These are phyloP conservation scores for Thymus mandschuricus DNA, from an alignment of 257 asterid species.

Conservation along the genomic window DNA sequence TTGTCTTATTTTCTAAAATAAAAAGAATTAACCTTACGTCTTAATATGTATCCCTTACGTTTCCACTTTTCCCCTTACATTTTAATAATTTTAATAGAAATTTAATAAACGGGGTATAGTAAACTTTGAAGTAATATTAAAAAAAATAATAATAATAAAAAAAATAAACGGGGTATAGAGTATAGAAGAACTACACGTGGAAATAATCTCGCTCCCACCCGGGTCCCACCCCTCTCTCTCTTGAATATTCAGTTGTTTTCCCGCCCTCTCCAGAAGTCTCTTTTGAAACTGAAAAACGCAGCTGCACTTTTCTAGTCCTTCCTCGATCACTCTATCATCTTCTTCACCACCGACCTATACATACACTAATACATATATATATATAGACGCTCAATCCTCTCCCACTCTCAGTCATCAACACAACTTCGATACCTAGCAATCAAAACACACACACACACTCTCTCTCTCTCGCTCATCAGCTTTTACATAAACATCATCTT, in stretches of 20 bases:
- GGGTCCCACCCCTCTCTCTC: not conserved
- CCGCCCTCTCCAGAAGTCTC: slow-evolving; percentile 52
- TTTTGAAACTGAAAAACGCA: not conserved
- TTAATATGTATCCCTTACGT: too few relatives aligned
- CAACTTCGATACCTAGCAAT: not conserved
- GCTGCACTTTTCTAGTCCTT: slow-evolving; percentile 5
- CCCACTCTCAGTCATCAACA: too few relatives aligned
- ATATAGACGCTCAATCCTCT: not conserved
- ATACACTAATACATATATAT: not conserved
- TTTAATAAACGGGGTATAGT: too few relatives aligned
- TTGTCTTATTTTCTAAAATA: too few relatives aligned
- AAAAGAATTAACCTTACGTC: too few relatives aligned
- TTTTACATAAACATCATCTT: not conserved
- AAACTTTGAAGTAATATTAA: too few relatives aligned
- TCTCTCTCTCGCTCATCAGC: not conserved
- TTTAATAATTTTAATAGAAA: too few relatives aligned
- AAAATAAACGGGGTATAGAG: too few relatives aligned
- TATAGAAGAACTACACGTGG: too few relatives aligned
- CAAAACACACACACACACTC: not conserved
- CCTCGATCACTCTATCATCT: slow-evolving; percentile 31
- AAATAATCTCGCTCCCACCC: too few relatives aligned
- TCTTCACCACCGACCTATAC: slow-evolving; percentile 22
- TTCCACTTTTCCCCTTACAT: too few relatives aligned
- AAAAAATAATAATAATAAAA: too few relatives aligned
- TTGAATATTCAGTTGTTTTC: slow-evolving; percentile 21